A percentile compares a stretch with the other conserved stretches of the same genome.
Evolutionary conservation across 2,329 filamentous ascomycete genomes (phyloP).

Genomic region (Purpureocillium takamizusanense): DNA sequence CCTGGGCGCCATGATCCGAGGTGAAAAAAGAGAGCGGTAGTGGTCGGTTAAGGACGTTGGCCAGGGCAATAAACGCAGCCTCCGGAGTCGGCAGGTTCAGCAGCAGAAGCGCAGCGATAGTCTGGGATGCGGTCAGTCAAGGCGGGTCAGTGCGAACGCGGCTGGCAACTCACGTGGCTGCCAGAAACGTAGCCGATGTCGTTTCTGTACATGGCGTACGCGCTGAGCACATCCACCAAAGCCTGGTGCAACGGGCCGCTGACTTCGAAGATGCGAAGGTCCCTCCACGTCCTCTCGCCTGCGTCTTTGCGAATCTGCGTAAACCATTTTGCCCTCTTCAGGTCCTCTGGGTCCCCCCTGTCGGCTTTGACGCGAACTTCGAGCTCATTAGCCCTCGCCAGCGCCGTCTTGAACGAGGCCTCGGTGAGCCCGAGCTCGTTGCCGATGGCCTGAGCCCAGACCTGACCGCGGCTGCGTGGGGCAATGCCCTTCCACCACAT

Average conservation of each 20-base stretch:
- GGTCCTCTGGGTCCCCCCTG: slow-evolving; percentile 43
- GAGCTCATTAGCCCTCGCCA: slow-evolving; percentile 55
- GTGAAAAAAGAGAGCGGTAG: slow-evolving; percentile 69
- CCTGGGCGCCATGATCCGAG: slow-evolving; percentile 58
- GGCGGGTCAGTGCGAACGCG: background rate
- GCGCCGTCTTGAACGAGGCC: slow-evolving; percentile 60
- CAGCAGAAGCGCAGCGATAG: slow-evolving; percentile 63
- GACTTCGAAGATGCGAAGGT: slow-evolving; percentile 63
- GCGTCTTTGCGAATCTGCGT: slow-evolving; percentile 56
- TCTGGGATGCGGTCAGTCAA: slow-evolving; percentile 28
- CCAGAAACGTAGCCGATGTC: slow-evolving; percentile 72
- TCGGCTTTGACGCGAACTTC: slow-evolving; percentile 46
- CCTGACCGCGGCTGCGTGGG: slow-evolving; percentile 56
- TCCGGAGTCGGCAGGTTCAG: slow-evolving; percentile 58
- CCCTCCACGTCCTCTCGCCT: slow-evolving; percentile 54
- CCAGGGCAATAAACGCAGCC: slow-evolving; percentile 60
- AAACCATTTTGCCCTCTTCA: slow-evolving; percentile 51
- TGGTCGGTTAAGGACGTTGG: slow-evolving; percentile 69
- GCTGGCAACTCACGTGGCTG: slow-evolving; percentile 59
- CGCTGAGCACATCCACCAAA: slow-evolving; percentile 64
- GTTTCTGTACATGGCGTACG: slow-evolving; percentile 73
- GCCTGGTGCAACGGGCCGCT: slow-evolving; percentile 57
- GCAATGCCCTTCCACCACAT: slow-evolving; percentile 78
- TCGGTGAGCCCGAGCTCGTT: slow-evolving; percentile 63
- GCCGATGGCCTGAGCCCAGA: slow-evolving; percentile 64